Conservation (phyloP, 805 yeast species). For the Zygosaccharomyces rouxii region DNA sequence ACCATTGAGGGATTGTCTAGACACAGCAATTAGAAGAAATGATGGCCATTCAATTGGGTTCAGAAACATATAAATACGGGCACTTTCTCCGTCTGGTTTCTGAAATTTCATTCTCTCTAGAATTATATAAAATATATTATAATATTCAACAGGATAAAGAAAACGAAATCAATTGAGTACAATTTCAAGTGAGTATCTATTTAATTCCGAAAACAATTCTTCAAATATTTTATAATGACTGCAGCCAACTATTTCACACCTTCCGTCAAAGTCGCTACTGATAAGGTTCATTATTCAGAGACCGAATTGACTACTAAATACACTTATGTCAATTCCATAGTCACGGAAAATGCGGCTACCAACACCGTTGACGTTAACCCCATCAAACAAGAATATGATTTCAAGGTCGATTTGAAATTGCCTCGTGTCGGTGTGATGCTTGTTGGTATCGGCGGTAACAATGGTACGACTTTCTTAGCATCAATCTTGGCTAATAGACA, state of each 20-base stretch:
- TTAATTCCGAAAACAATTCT: not conserved
- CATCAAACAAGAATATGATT: constrained; percentile 66
- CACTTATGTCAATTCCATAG: constrained; percentile 67
- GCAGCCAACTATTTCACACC: constrained; percentile 14
- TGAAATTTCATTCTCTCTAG: not conserved
- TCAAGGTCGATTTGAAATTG: constrained; percentile 73
- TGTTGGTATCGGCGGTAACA: constrained; percentile 96
- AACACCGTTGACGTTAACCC: constrained; percentile 67
- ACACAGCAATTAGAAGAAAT: not conserved
- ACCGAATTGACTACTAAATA: constrained; percentile 52
- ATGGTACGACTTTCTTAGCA: constrained; percentile 87
- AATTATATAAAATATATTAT: not conserved
- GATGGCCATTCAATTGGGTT: not conserved
- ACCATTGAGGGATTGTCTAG: not conserved
- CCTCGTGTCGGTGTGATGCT: constrained; percentile 87
- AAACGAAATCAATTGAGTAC: not conserved
- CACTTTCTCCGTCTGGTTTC: not conserved
- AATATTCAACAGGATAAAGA: not conserved
- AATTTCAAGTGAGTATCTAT: not conserved
- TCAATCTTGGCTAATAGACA: constrained; percentile 82
- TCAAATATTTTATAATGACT: constrained; percentile 7
- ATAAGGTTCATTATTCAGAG: constrained; percentile 49
- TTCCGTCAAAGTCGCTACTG: constrained; percentile 47
- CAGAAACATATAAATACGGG: constrained; percentile 2
- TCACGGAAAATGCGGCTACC: constrained; percentile 43